Conservation (phyloP, 2,329 filamentous ascomycete species). For the Dactylellina sp. region DNA sequence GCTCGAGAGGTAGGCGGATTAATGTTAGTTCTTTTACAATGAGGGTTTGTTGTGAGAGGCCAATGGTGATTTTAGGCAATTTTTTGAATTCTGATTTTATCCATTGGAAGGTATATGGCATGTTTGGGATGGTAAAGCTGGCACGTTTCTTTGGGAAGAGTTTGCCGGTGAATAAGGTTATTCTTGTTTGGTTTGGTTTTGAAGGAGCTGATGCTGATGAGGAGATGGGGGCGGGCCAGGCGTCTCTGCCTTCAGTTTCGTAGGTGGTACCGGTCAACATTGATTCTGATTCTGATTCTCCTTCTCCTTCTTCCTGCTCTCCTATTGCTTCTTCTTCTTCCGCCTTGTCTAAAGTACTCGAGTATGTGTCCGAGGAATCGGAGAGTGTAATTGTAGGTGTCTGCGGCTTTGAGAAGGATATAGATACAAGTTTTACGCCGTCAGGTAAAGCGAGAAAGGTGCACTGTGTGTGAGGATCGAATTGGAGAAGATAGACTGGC, state of each 20-base stretch:
- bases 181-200: too few relatives aligned
- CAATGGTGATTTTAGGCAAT: too few relatives aligned
- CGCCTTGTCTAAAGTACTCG: too few relatives aligned
- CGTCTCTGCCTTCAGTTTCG: too few relatives aligned
- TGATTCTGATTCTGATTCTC: too few relatives aligned
- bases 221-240: too few relatives aligned
- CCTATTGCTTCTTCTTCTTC: too few relatives aligned
- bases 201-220: too few relatives aligned
- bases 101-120: background rate
- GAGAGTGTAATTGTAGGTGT: conserved; percentile 15
- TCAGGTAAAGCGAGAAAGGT: conserved; percentile 8
- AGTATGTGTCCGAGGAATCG: background rate
- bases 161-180: background rate
- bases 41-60: too few relatives aligned
- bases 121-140: background rate
- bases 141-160: conserved; percentile 19
- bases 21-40: background rate
- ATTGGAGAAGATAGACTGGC: conserved; percentile 14
- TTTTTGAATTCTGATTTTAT: background rate
- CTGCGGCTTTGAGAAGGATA: conserved; percentile 13
- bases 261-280: too few relatives aligned
- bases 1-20: background rate
- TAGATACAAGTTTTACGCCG: conserved; percentile 6
- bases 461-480: conserved; percentile 15
- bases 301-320: too few relatives aligned